A percentile compares a stretch with the other conserved stretches of the same genome.
These are phyloP conservation scores for Stevia rebaudiana DNA, from an alignment of 140 eudicot genomes.

Conservation along the genomic window DNA sequence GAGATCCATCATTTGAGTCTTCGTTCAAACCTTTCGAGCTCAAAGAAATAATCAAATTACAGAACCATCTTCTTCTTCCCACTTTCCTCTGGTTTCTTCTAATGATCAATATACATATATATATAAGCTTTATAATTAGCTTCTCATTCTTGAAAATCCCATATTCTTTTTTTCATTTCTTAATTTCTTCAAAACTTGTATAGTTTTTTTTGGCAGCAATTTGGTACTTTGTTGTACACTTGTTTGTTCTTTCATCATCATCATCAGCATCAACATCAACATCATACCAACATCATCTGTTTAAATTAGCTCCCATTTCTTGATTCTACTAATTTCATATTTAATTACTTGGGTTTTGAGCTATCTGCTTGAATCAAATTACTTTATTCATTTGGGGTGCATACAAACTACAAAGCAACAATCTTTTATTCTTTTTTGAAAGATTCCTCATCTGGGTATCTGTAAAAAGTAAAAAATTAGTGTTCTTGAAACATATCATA, in stretches of 20 bases:
- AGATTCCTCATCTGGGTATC: constrained; percentile 30
- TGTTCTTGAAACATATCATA: constrained; percentile 11
- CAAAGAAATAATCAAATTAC: constrained; percentile 30
- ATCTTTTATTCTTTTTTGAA: constrained; percentile 27
- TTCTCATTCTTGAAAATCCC: constrained; percentile 16
- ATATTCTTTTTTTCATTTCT: constrained; percentile 20
- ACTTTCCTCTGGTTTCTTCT: constrained; percentile 14
- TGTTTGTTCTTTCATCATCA: constrained; percentile 13
- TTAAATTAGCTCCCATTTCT: constrained; percentile 12
- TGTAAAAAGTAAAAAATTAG: constrained; percentile 28
- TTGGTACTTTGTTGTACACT: constrained; percentile 15
- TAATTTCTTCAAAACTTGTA: constrained; percentile 16
- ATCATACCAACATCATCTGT: not conserved
- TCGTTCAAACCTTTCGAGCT: constrained; percentile 44
- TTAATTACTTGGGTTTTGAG: constrained; percentile 43
- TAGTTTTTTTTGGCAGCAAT: constrained; percentile 10
- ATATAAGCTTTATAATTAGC: not conserved
- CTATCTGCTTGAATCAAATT: constrained; percentile 28
- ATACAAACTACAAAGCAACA: constrained; percentile 27
- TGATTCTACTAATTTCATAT: constrained; percentile 8
- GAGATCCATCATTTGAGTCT: constrained; percentile 47
- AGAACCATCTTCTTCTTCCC: constrained; percentile 31
- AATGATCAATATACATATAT: not conserved
- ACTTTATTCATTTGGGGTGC: constrained; percentile 34
- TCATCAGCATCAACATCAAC: not conserved